A percentile compares a stretch with the other conserved stretches of the same genome.
Evolutionary conservation across 208 protist genomes (phyloP).

Genomic region (Trichomonas gallinae): DNA sequence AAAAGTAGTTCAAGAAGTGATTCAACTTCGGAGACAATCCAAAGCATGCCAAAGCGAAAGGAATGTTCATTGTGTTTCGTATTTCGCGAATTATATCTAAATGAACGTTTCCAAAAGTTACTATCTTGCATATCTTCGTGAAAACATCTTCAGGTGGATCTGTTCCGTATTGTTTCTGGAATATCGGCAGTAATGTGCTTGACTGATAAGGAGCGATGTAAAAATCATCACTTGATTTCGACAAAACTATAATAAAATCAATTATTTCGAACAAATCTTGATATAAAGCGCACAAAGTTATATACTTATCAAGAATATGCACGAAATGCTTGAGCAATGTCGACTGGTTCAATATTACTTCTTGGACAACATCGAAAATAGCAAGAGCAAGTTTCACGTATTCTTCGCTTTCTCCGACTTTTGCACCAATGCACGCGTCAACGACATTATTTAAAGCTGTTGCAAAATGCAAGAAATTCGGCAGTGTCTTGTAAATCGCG

Average conservation of each 20-base stretch:
- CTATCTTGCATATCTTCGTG: background rate
- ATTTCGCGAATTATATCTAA: background rate
- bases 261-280: background rate
- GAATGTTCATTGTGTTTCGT: background rate
- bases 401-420: background rate
- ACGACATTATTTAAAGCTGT: background rate
- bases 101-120: background rate
- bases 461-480: background rate
- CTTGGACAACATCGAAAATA: background rate
- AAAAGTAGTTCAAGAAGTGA: background rate
- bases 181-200: background rate
- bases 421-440: background rate
- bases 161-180: background rate
- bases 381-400: background rate
- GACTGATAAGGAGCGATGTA: background rate
- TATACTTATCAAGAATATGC: background rate
- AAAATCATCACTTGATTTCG: background rate
- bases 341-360: background rate
- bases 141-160: background rate
- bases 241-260: background rate
- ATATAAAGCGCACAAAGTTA: background rate
- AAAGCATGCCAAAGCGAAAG: background rate
- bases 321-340: background rate
- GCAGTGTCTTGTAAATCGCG: background rate
- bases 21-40: background rate